These are phyloP conservation scores for Mycena olivaceomarginata DNA, from an alignment of 768 basidiomycete genomes.

Conservation along the genomic window DNA sequence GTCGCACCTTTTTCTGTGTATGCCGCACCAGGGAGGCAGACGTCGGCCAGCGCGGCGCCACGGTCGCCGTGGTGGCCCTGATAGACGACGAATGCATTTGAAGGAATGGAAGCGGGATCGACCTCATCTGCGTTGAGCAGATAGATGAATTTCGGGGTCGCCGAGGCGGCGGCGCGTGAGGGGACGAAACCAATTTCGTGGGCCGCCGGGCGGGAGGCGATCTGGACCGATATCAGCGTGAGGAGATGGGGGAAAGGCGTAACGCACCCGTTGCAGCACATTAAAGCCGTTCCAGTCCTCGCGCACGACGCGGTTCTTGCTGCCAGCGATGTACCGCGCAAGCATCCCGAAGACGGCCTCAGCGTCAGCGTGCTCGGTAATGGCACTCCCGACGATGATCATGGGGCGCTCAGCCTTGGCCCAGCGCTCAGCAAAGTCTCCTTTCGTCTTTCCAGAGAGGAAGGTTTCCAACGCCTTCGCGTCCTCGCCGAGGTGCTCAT, in stretches of 20 bases:
- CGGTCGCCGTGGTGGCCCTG: conserved; percentile 99
- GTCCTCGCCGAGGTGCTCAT: conserved; percentile 91
- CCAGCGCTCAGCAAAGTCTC: conserved; percentile 83
- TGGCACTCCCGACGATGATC: conserved; percentile 93
- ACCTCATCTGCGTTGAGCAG: conserved; percentile 97
- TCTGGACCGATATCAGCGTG: conserved; percentile 62
- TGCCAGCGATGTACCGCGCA: conserved; percentile 85
- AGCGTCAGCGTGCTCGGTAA: conserved; percentile 91
- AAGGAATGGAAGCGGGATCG: conserved; percentile 90
- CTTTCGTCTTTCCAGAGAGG: conserved; percentile 77
- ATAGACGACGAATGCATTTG: conserved; percentile 97
- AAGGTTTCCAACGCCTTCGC: conserved; percentile 87
- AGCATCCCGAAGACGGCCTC: conserved; percentile 85
- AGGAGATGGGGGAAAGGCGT: conserved; percentile 10
- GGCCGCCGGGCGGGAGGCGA: conserved; percentile 93
- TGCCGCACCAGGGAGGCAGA: conserved; percentile 93
- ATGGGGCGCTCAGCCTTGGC: conserved; percentile 93
- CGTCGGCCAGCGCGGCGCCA: conserved; percentile 98
- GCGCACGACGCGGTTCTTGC: conserved; percentile 85
- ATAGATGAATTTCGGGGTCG: conserved; percentile 96
- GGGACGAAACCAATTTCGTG: conserved; percentile 97
- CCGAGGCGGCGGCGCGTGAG: conserved; percentile 82
- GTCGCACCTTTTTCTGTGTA: conserved; percentile 94
- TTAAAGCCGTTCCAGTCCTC: conserved; percentile 98
- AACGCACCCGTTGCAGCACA: conserved; percentile 90